Evolutionary conservation across 1,284 basidiomycete genomes (phyloP).

Genomic region (Apiotrichum gamsii): DNA sequence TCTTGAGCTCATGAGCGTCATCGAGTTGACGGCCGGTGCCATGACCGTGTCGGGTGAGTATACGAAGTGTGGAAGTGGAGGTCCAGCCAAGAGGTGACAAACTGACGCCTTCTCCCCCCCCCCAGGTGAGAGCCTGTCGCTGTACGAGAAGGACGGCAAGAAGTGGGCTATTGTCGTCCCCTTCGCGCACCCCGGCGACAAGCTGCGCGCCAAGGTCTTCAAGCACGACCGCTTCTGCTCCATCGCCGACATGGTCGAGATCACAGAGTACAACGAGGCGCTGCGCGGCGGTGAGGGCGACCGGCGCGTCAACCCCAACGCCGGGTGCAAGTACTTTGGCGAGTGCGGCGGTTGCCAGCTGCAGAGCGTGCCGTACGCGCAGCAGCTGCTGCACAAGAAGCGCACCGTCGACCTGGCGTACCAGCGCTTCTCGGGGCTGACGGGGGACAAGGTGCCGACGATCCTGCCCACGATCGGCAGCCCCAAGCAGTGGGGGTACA

Average conservation of each 20-base stretch:
- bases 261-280: constrained; percentile 60
- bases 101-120: no score
- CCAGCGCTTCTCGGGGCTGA: constrained; percentile 64
- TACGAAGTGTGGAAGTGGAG: no score
- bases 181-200: constrained; percentile 75
- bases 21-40: constrained; percentile 58
- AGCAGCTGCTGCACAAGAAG: constrained; percentile 78
- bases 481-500: constrained; percentile 82
- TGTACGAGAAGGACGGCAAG: constrained; percentile 36
- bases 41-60: constrained; percentile 28
- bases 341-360: constrained; percentile 54
- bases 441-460: constrained; percentile 53
- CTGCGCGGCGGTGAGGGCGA: constrained; percentile 58
- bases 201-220: constrained; percentile 63
- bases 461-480: constrained; percentile 75
- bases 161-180: constrained; percentile 74
- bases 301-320: constrained; percentile 31
- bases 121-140: constrained; percentile 24
- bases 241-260: constrained; percentile 65
- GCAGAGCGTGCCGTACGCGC: constrained; percentile 80
- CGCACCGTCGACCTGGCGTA: constrained; percentile 84
- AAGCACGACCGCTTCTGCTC: constrained; percentile 60
- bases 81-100: neutral
- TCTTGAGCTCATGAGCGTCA: constrained; percentile 55
- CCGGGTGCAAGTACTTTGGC: constrained; percentile 77